These are phyloP conservation scores for Chaetomiaceae sp. DNA, from an alignment of 2,329 filamentous ascomycete species.

Conservation along the genomic window DNA sequence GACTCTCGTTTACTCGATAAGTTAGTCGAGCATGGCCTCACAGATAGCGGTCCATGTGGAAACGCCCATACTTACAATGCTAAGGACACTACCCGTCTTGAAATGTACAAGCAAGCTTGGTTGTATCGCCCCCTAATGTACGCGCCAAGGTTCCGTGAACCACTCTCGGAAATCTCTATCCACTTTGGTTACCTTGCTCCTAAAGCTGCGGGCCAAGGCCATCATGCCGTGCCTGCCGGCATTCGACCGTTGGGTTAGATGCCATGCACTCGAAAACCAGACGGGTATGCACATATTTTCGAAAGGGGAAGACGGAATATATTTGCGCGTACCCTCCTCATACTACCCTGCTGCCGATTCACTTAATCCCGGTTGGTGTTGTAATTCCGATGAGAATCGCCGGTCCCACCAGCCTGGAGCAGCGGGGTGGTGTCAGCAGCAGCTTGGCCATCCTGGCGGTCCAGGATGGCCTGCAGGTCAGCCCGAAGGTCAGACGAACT, in stretches of 20 bases:
- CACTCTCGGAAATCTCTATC: no score
- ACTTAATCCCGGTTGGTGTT: constrained; percentile 29
- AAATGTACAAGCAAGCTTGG: not conserved
- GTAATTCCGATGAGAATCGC: constrained; percentile 40
- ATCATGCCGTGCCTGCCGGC: no score
- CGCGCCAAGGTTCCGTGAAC: no score
- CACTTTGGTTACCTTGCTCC: no score
- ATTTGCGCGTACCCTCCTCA: not conserved
- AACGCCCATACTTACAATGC: not conserved
- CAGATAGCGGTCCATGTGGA: not conserved
- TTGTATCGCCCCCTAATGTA: no score
- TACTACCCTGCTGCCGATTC: constrained; percentile 16
- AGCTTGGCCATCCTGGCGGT: constrained; percentile 49
- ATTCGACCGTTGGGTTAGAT: not conserved
- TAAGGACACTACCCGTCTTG: not conserved
- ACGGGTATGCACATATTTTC: not conserved
- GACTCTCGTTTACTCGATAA: not conserved
- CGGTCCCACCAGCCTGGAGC: constrained; percentile 47
- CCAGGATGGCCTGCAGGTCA: constrained; percentile 46
- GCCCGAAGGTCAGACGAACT: constrained; percentile 38
- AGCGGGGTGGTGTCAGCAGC: constrained; percentile 48
- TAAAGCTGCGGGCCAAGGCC: no score
- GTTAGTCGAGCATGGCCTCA: not conserved
- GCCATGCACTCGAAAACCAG: not conserved
- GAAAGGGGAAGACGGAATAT: not conserved